Evolutionary conservation across 2,329 filamentous ascomycete genomes (phyloP).

Genomic region (Claviceps humidiphila): DNA sequence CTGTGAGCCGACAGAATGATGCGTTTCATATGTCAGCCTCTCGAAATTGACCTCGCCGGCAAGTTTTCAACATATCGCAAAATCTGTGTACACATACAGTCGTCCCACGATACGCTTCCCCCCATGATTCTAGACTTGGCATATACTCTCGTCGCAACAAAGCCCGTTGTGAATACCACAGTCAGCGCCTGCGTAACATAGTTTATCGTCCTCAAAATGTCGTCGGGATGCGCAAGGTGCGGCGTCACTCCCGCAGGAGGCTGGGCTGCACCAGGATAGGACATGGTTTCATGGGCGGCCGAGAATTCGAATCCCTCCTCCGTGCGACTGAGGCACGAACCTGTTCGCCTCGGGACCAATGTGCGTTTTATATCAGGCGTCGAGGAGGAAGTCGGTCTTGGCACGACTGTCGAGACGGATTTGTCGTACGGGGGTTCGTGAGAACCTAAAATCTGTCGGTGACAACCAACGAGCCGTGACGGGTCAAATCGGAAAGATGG

Average conservation of each 20-base stretch:
- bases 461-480: no score
- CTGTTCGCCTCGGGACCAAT: no score
- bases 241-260: constrained; percentile 14
- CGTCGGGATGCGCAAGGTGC: constrained; percentile 14
- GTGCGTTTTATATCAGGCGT: no score
- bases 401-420: no score
- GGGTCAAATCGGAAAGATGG: no score
- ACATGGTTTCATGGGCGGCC: constrained; percentile 1
- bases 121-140: constrained; percentile 11
- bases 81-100: constrained; percentile 13
- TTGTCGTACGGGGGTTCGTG: no score
- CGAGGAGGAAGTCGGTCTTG: no score
- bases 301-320: no score
- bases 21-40: neutral
- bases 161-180: constrained; percentile 13
- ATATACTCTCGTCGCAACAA: constrained; percentile 14
- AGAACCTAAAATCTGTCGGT: no score
- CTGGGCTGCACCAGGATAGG: constrained; percentile 11
- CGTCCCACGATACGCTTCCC: constrained; percentile 11
- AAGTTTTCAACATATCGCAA: neutral
- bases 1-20: constrained; percentile 1
- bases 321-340: no score
- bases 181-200: constrained; percentile 17
- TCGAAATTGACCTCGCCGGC: neutral
- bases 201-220: constrained; percentile 15